These are phyloP conservation scores for Yarrowia sp. DNA, from an alignment of 805 yeast genomes.

Conservation along the genomic window DNA sequence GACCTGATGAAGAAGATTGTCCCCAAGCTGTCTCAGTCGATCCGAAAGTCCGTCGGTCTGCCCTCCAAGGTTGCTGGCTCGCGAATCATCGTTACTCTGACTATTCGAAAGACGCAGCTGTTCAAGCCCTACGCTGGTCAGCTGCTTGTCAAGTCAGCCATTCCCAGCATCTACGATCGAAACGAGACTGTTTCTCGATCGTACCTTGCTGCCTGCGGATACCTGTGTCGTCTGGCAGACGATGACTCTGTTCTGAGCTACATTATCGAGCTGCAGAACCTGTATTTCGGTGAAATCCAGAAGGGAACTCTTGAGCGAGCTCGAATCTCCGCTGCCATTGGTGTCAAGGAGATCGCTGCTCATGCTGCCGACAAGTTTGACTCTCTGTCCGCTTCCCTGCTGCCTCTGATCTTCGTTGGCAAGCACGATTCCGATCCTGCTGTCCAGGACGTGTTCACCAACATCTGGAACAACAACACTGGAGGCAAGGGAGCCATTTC, in stretches of 20 bases:
- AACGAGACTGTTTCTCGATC: constrained; percentile 72
- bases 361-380: constrained; percentile 68
- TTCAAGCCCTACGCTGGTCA: constrained; percentile 56
- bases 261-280: constrained; percentile 48
- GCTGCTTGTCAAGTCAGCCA: constrained; percentile 54
- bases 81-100: constrained; percentile 62
- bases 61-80: constrained; percentile 90
- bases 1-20: constrained; percentile 51
- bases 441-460: constrained; percentile 51
- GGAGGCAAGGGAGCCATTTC: constrained; percentile 70
- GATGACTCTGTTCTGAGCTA: constrained; percentile 53
- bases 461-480: constrained; percentile 76
- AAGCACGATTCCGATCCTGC: constrained; percentile 57
- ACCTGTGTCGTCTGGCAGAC: constrained; percentile 62
- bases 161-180: constrained; percentile 52
- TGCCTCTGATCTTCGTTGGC: constrained; percentile 80
- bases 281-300: constrained; percentile 60
- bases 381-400: constrained; percentile 56
- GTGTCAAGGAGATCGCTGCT: constrained; percentile 63
- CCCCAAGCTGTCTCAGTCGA: constrained; percentile 51
- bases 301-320: constrained; percentile 42
- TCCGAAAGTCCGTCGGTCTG: constrained; percentile 74
- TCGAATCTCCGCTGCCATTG: constrained; percentile 55
- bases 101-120: constrained; percentile 52
- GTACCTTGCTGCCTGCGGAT: constrained; percentile 78